Percentiles rank a stretch among this genome's conserved stretches.
phyloP scores from a whole-genome alignment of 1,284 basidiomycete species.

The Sanguinoderma infundibulare region DNA sequence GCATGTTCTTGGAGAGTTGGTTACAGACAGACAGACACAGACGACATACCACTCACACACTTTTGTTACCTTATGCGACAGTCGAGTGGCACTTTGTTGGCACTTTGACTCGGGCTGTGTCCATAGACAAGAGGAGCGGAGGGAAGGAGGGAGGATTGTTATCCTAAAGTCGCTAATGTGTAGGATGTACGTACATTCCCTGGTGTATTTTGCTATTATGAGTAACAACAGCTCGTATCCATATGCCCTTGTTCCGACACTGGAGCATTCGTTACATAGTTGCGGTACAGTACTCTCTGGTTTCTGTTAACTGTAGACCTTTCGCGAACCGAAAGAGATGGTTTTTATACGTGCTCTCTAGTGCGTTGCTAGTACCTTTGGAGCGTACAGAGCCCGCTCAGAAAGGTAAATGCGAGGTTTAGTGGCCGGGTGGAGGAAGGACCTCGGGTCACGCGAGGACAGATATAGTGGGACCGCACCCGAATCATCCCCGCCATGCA shows the following conservation, averaged over 20 bases:
- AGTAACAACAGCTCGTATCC: neutral
- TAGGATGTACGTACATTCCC: conserved; percentile 12
- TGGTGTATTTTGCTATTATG: conserved; percentile 12
- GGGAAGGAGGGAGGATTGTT: neutral
- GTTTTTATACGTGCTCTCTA: no score
- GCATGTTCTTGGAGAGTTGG: neutral
- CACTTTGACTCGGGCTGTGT: neutral
- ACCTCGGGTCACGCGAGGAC: no score
- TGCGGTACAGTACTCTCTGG: neutral
- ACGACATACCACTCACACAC: neutral
- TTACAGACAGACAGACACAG: neutral
- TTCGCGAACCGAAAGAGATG: no score
- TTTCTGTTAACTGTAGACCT: no score
- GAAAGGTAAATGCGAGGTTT: no score
- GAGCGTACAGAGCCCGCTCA: no score
- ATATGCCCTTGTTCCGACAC: neutral
- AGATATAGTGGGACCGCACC: no score
- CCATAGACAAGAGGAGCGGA: conserved; percentile 9
- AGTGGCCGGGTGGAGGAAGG: no score
- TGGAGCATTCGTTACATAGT: neutral
- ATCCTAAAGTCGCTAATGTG: conserved; percentile 18
- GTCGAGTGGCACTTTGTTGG: neutral
- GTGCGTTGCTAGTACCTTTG: no score
- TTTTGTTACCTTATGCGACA: neutral
- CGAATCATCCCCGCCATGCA: no score